Percentiles rank a stretch among this genome's conserved stretches.
These are phyloP conservation scores for Jatropha curcas DNA, from an alignment of 345 rosid species.

Conservation along the genomic window DNA sequence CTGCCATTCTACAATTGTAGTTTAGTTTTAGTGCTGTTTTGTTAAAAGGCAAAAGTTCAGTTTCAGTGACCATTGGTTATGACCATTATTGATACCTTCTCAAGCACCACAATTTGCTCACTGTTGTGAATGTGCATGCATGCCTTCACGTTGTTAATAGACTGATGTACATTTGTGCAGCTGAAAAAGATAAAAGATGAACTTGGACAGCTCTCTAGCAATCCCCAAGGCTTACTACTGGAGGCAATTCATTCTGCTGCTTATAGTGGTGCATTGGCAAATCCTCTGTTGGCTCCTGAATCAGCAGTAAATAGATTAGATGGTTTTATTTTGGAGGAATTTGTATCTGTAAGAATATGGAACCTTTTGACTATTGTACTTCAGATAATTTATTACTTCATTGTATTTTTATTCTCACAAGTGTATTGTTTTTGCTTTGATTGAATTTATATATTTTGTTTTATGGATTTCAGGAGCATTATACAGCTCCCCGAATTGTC, in stretches of 20 bases:
- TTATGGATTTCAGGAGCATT: conserved; percentile 62
- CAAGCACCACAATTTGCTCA: neutral
- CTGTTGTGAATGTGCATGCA: neutral
- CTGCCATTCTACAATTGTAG: neutral
- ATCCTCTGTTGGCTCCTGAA: conserved; percentile 85
- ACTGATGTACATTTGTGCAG: conserved; percentile 40
- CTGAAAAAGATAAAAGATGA: conserved; percentile 68
- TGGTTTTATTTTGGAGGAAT: conserved; percentile 61
- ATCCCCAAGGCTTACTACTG: conserved; percentile 71
- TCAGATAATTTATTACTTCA: neutral
- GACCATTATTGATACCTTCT: neutral
- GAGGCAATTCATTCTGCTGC: conserved; percentile 91
- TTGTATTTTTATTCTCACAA: neutral
- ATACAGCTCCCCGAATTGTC: conserved; percentile 75
- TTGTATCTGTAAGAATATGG: conserved; percentile 60
- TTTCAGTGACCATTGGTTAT: neutral
- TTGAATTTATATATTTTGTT: conserved; percentile 17
- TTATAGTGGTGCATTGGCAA: conserved; percentile 79
- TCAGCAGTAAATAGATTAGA: conserved; percentile 60
- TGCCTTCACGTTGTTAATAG: neutral
- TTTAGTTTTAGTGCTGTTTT: neutral
- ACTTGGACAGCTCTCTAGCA: conserved; percentile 57
- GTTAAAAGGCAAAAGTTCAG: neutral
- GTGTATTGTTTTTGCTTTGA: conserved; percentile 4
- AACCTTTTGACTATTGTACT: neutral